Conservation (phyloP, 2,329 filamentous ascomycete species). For the Hypoxylon rubiginosum region DNA sequence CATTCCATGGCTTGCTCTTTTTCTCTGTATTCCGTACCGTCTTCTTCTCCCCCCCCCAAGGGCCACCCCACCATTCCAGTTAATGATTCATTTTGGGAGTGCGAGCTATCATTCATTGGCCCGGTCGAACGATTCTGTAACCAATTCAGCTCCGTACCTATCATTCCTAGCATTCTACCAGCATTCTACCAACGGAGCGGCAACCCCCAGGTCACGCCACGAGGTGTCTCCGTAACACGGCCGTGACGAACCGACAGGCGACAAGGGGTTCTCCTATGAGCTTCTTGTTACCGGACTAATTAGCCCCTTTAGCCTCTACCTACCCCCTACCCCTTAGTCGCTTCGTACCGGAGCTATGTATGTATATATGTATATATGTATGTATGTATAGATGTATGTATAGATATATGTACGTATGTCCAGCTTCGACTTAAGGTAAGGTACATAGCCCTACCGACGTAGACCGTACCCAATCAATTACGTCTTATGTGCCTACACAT, state of each 20-base stretch:
- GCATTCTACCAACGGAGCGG: slow-evolving; percentile 17
- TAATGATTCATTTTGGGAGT: slow-evolving; percentile 34
- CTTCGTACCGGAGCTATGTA: slow-evolving; percentile 8
- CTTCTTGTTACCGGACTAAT: slow-evolving; percentile 33
- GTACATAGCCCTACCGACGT: slow-evolving; percentile 19
- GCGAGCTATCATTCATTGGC: slow-evolving; percentile 37
- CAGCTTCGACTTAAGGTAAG: slow-evolving; percentile 2
- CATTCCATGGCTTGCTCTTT: not conserved
- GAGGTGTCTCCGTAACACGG: slow-evolving; percentile 26
- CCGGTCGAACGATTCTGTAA: slow-evolving; percentile 31
- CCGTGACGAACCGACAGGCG: not conserved
- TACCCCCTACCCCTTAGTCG: not conserved
- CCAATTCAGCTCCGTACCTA: slow-evolving; percentile 25
- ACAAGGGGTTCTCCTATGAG: not conserved
- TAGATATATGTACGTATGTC: not conserved
- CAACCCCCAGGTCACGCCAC: slow-evolving; percentile 28
- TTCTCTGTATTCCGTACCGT: not conserved
- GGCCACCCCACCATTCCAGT: slow-evolving; percentile 39
- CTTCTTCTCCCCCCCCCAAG: not conserved
- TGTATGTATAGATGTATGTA: not conserved
- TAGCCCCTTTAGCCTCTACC: slow-evolving; percentile 17
- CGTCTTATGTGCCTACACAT: not conserved
- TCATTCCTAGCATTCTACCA: not conserved
- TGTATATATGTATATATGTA: not conserved
- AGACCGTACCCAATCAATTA: slow-evolving; percentile 3